phyloP scores from a whole-genome alignment of 192 early-diverging fungal genomes.

The Chytriomyces sp. region DNA sequence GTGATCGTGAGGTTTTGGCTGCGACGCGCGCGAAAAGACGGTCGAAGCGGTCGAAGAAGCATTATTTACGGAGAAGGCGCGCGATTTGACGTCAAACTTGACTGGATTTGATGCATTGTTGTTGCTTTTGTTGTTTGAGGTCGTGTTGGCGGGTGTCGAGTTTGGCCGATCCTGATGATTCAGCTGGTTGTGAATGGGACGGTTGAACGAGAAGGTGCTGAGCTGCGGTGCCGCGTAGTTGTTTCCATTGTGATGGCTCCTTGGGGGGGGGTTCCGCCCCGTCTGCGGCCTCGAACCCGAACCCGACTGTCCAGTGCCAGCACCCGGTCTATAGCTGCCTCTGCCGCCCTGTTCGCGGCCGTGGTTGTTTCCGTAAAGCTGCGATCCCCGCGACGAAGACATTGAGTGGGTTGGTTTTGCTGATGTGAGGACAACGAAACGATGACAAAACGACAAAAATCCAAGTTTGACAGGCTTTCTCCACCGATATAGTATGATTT shows the following conservation, averaged over 20 bases:
- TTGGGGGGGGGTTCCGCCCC: background rate
- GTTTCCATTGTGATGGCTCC: background rate
- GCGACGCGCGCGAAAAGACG: background rate
- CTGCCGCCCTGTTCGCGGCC: background rate
- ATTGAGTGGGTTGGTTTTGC: too few relatives aligned
- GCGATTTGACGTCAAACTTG: background rate
- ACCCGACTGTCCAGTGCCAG: background rate
- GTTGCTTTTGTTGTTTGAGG: constrained; percentile 4
- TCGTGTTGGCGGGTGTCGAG: background rate
- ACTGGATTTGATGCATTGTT: background rate
- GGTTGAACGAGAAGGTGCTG: too few relatives aligned
- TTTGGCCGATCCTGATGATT: background rate
- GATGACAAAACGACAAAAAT: too few relatives aligned
- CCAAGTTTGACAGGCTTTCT: too few relatives aligned
- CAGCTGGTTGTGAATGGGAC: too few relatives aligned
- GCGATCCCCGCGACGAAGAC: too few relatives aligned
- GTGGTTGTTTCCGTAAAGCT: too few relatives aligned
- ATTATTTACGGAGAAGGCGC: background rate
- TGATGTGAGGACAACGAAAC: too few relatives aligned
- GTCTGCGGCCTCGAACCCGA: background rate
- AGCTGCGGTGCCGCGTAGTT: background rate
- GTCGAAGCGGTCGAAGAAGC: background rate
- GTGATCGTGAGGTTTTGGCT: background rate
- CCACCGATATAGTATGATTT: too few relatives aligned
- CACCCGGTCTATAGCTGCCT: background rate